Conservation (phyloP, 73 alveolate species). For the Blepharisma stoltei region DNA sequence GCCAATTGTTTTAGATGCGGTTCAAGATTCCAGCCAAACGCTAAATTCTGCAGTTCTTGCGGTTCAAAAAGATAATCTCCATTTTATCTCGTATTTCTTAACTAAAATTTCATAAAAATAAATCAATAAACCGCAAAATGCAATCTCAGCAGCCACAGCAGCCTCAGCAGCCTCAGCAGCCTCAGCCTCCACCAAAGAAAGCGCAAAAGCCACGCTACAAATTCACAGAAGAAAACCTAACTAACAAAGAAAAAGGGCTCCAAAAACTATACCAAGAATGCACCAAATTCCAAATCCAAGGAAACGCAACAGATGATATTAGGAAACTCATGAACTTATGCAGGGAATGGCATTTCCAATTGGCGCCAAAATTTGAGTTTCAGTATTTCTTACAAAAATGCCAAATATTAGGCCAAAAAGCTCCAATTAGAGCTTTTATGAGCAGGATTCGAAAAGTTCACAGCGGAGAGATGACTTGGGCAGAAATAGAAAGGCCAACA, state of each 20-base stretch:
- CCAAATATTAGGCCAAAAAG: constrained; percentile 19
- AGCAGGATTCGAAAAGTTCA: neutral
- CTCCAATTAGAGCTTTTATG: constrained; percentile 18
- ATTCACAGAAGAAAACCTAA: too few species aligned
- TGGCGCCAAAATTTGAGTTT: constrained; percentile 22
- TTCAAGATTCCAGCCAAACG: too few species aligned
- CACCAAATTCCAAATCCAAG: neutral
- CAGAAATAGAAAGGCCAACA: neutral
- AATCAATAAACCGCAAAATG: too few species aligned
- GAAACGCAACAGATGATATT: neutral
- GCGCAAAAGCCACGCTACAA: too few species aligned
- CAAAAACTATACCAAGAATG: constrained; percentile 12
- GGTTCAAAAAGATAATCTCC: too few species aligned
- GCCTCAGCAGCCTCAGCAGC: too few species aligned
- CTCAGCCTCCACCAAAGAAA: too few species aligned
- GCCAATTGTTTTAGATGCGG: too few species aligned
- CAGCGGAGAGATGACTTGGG: constrained; percentile 4
- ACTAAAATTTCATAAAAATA: too few species aligned
- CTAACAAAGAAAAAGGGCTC: constrained; percentile 2
- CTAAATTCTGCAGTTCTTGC: too few species aligned
- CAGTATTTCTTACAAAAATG: constrained; percentile 8
- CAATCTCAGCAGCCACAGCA: too few species aligned
- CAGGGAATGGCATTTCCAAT: constrained; percentile 8
- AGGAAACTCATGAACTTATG: neutral
- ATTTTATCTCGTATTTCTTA: too few species aligned